A percentile compares a stretch with the other conserved stretches of the same genome.
These are phyloP conservation scores for Pythium rishiriense DNA, from an alignment of 352 stramenopile species.

Conservation along the genomic window DNA sequence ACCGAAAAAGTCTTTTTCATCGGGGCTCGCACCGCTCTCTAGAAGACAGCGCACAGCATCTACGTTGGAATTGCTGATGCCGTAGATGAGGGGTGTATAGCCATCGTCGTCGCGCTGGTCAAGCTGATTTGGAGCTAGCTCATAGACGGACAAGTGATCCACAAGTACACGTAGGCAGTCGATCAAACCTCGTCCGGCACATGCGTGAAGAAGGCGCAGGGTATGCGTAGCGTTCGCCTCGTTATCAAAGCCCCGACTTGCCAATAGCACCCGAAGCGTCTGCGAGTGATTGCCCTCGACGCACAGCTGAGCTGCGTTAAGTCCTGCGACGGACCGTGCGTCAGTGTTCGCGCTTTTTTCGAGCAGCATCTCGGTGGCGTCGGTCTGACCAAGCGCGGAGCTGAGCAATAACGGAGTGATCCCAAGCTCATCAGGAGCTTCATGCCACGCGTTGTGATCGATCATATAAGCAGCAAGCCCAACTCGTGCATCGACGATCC, in stretches of 20 bases:
- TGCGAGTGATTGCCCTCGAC: slow-evolving; percentile 60
- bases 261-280: slow-evolving; percentile 52
- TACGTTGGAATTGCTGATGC: slow-evolving; percentile 52
- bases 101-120: slow-evolving; percentile 66
- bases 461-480: slow-evolving; percentile 80
- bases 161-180: slow-evolving; percentile 57
- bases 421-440: slow-evolving; percentile 60
- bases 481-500: slow-evolving; percentile 39
- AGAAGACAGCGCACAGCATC: slow-evolving; percentile 59
- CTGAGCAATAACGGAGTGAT: slow-evolving; percentile 69
- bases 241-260: slow-evolving; percentile 49
- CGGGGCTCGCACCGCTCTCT: slow-evolving; percentile 46
- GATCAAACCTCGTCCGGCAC: slow-evolving; percentile 53
- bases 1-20: slow-evolving; percentile 67
- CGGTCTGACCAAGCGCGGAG: slow-evolving; percentile 52
- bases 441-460: slow-evolving; percentile 81
- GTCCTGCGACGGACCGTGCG: slow-evolving; percentile 31
- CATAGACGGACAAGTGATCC: slow-evolving; percentile 38
- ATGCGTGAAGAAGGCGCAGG: slow-evolving; percentile 58
- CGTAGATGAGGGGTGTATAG: slow-evolving; percentile 83
- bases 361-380: slow-evolving; percentile 69
- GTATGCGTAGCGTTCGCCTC: slow-evolving; percentile 39
- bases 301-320: slow-evolving; percentile 57
- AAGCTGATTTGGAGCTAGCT: slow-evolving; percentile 23
- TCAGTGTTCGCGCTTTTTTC: slow-evolving; percentile 65